Evolutionary conservation across 2,329 filamentous ascomycete genomes (phyloP), one percentile per base, ranked within the genome.

Genomic region (Fusarium sterilihyphosum): DNA sequence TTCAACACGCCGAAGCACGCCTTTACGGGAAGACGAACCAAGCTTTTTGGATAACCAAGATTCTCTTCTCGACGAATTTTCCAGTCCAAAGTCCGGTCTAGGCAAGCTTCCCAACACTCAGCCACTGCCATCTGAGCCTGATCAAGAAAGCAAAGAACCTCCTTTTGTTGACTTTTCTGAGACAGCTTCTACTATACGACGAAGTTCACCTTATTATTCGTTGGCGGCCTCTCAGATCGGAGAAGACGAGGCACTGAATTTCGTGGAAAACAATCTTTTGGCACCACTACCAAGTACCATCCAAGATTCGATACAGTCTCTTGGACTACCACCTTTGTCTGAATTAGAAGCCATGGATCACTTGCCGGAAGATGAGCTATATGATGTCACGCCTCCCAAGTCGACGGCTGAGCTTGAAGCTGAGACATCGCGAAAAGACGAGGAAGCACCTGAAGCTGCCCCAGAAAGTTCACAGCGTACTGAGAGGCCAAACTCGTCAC

Each of bases 81-180:
- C 80, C 11, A 83, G 80, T 35, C 78, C 77, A 8, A 67, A 40
- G 16, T 73, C 74, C 2, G 76, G 70, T 11, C 60, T 57, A 16
- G 74, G 71, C 22, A 70, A 71, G 5, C 78, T 83, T 20, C 81
- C 81, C 11, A 81, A 80, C 43, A 83, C 81, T 1, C 61, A 79
- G 20, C 81, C 81, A n/a, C 70, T 83, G 9, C 70, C 66, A 18
- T 56, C 63, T 16, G 62, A 65, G 13, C 50, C 50, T 10, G 26
- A 43, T 17, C 46, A 40, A 13, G 61, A 22, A 9, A 22, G 31
- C 14, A 38, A 38, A 46, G 52, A 47, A 52, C 62, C 29, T 33
- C 17, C 8, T 17, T 50, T 29, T 26, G 53, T 82, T 10, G 81
- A 83, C 43, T 80, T 83, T 26, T 83, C 81, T 1, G 81, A 83